Percentiles rank a stretch among this genome's conserved stretches.
phyloP scores from a whole-genome alignment of 108 stramenopile species.

The Cyclotella choctawhatcheeana region DNA sequence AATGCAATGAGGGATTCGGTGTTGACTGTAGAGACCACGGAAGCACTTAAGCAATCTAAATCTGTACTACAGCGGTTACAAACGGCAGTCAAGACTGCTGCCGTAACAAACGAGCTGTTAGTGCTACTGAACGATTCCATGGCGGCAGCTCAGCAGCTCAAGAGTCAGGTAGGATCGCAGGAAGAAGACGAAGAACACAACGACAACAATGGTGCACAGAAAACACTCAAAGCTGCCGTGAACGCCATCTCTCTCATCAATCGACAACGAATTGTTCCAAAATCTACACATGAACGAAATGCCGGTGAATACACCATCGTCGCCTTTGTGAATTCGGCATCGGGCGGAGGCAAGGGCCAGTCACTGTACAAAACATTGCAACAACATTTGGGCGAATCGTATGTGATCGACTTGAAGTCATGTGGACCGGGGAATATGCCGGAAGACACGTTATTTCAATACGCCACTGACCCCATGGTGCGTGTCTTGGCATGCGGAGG shows the following conservation, averaged over 20 bases:
- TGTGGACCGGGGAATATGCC: slow-evolving; percentile 58
- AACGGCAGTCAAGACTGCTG: slow-evolving; percentile 10
- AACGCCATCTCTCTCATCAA: background rate
- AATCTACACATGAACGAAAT: slow-evolving; percentile 44
- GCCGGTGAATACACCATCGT: slow-evolving; percentile 51
- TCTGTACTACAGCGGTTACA: slow-evolving; percentile 13
- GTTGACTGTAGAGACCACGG: background rate
- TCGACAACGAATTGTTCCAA: background rate
- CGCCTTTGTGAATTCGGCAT: slow-evolving; percentile 56
- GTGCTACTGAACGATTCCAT: slow-evolving; percentile 1
- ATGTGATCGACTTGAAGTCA: slow-evolving; percentile 58
- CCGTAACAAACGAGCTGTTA: slow-evolving; percentile 26
- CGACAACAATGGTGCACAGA: background rate
- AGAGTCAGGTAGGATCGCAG: background rate
- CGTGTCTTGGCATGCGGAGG: slow-evolving; percentile 70
- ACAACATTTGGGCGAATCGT: slow-evolving; percentile 26
- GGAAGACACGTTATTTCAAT: slow-evolving; percentile 48
- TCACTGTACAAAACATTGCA: slow-evolving; percentile 28
- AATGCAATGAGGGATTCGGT: background rate
- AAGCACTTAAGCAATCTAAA: background rate
- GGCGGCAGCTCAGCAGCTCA: background rate
- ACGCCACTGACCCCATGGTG: slow-evolving; percentile 55
- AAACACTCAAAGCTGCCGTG: background rate
- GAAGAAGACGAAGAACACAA: too few species aligned
- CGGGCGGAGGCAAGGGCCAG: slow-evolving; percentile 52